These are phyloP conservation scores for Salix viminalis DNA, from an alignment of 345 rosid species.

Conservation along the genomic window DNA sequence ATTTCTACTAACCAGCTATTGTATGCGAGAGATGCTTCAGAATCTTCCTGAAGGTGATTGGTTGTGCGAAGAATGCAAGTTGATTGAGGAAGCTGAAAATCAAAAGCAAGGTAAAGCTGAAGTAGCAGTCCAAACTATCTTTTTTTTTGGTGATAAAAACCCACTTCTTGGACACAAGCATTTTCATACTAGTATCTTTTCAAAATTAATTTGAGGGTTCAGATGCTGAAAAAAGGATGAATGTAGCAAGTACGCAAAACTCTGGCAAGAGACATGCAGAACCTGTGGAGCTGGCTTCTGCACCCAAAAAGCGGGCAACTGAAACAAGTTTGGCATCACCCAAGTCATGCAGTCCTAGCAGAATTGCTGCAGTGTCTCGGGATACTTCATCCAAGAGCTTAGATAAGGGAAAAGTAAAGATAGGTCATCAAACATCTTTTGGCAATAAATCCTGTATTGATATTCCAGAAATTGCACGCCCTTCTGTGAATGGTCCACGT, in stretches of 20 bases:
- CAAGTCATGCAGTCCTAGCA: constrained; percentile 49
- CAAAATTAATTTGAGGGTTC: constrained; percentile 37
- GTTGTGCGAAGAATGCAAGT: constrained; percentile 96
- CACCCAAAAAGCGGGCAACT: constrained; percentile 55
- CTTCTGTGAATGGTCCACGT: constrained; percentile 40
- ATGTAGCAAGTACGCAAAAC: constrained; percentile 33
- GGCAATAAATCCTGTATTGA: constrained; percentile 38
- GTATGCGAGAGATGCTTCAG: constrained; percentile 87
- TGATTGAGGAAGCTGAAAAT: constrained; percentile 61
- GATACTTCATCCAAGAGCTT: constrained; percentile 24
- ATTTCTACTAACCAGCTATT: constrained; percentile 59
- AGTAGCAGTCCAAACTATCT: not conserved
- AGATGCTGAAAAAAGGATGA: constrained; percentile 46
- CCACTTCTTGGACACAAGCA: not conserved
- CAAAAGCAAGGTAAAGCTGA: constrained; percentile 60
- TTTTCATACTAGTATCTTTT: constrained; percentile 8
- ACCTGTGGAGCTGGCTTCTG: constrained; percentile 42
- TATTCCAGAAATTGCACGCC: constrained; percentile 36
- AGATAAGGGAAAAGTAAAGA: constrained; percentile 56
- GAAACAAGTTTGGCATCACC: constrained; percentile 60
- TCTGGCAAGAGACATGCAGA: constrained; percentile 59
- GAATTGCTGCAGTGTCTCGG: constrained; percentile 42
- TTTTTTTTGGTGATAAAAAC: not conserved
- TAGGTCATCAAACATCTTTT: constrained; percentile 41
- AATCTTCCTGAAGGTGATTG: constrained; percentile 87